These are phyloP conservation scores for Stachybotrys echinatus DNA, from an alignment of 2,329 filamentous ascomycete genomes.

Conservation along the genomic window DNA sequence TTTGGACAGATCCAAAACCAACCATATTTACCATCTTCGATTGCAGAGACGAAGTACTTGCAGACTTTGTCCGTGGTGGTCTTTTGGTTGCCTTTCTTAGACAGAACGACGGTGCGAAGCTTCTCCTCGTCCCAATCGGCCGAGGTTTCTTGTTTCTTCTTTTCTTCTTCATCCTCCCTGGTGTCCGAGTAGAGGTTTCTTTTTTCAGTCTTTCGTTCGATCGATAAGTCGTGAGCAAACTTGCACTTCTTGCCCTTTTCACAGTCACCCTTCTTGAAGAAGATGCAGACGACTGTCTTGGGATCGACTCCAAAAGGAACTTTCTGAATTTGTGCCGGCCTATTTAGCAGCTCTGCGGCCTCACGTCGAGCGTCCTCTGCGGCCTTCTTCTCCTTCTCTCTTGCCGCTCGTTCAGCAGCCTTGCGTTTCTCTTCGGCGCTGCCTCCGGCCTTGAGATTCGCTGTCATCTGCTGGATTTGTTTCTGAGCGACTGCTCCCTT, in stretches of 20 bases:
- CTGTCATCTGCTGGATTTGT: slow-evolving; percentile 78
- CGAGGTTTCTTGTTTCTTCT: slow-evolving; percentile 87
- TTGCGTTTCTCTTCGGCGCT: slow-evolving; percentile 85
- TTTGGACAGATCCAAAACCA: slow-evolving; percentile 99
- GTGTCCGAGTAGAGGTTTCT: slow-evolving; percentile 85
- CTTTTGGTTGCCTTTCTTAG: slow-evolving; percentile 95
- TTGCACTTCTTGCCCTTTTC: slow-evolving; percentile 98
- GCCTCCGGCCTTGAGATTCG: slow-evolving; percentile 67
- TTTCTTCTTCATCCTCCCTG: slow-evolving; percentile 63
- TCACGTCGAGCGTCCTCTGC: slow-evolving; percentile 81
- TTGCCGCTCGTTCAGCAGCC: slow-evolving; percentile 58
- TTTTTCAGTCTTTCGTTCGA: slow-evolving; percentile 92
- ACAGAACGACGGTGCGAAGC: slow-evolving; percentile 80
- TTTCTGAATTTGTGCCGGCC: slow-evolving; percentile 93
- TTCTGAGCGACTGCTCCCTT: slow-evolving; percentile 89
- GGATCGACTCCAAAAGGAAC: slow-evolving; percentile 97
- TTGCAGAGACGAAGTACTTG: slow-evolving; percentile 96
- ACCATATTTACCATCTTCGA: slow-evolving; percentile 97
- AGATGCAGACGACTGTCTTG: slow-evolving; percentile 94
- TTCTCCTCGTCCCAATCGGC: slow-evolving; percentile 98
- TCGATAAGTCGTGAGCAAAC: slow-evolving; percentile 84
- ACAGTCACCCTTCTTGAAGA: slow-evolving; percentile 95
- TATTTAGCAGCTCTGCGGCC: slow-evolving; percentile 75
- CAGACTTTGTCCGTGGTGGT: slow-evolving; percentile 98
- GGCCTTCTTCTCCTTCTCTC: slow-evolving; percentile 85